A percentile compares a stretch with the other conserved stretches of the same genome.
phyloP scores from a whole-genome alignment of 2,329 filamentous ascomycete genomes.

The Apiospora kogelbergensis region DNA sequence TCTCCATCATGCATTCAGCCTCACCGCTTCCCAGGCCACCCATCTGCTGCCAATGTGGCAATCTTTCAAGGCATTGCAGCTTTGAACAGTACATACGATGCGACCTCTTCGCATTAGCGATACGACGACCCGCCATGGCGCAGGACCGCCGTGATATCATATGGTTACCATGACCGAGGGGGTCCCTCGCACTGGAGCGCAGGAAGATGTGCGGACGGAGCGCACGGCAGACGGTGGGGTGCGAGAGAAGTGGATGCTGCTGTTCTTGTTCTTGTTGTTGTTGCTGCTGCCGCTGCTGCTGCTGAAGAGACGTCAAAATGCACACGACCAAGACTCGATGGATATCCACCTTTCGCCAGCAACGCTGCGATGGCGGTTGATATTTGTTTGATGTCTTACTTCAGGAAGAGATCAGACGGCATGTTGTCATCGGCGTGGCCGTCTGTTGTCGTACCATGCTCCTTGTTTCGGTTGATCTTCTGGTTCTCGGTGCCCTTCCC shows the following conservation, averaged over 20 bases:
- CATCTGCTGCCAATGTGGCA: background rate
- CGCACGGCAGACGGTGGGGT: background rate
- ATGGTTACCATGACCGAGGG: background rate
- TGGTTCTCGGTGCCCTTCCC: background rate
- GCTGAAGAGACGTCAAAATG: background rate
- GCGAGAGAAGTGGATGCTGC: background rate
- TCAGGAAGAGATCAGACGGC: background rate
- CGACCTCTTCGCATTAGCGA: background rate
- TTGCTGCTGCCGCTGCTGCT: background rate
- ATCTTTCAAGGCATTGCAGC: background rate
- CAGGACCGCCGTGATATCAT: background rate
- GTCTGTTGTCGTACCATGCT: background rate
- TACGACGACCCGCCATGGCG: background rate
- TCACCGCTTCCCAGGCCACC: background rate
- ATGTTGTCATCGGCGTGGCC: background rate
- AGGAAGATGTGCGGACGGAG: background rate
- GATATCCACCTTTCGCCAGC: background rate
- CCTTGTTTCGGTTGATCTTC: background rate
- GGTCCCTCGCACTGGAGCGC: background rate
- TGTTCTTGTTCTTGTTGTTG: background rate
- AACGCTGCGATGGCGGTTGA: background rate
- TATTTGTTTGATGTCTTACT: background rate
- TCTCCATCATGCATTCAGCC: background rate
- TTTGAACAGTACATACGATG: background rate
- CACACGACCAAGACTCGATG: background rate